These are phyloP conservation scores for Lactifluus volemus DNA, from an alignment of 768 basidiomycete species.

Conservation along the genomic window DNA sequence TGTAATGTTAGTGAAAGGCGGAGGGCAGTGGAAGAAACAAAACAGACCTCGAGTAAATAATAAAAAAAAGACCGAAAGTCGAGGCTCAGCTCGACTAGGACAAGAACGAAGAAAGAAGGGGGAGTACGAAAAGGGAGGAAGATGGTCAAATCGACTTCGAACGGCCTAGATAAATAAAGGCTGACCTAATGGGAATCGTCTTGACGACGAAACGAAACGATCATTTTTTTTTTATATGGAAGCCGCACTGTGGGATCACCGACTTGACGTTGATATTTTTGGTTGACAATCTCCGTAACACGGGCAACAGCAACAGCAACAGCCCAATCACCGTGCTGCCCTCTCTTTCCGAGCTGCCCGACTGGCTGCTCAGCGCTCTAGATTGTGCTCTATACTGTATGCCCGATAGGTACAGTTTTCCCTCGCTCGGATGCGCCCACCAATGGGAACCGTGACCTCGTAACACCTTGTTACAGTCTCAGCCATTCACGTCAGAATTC, in stretches of 20 bases:
- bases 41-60: slow-evolving; percentile 28
- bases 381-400: no score
- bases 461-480: no score
- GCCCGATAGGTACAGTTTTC: no score
- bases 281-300: no score
- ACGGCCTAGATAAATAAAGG: slow-evolving; percentile 19
- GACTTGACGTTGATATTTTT: no score
- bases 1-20: not conserved
- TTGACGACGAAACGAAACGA: slow-evolving; percentile 10
- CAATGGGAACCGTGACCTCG: no score
- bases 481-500: no score
- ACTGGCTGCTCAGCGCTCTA: no score
- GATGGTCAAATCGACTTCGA: not conserved
- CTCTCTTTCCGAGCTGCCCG: no score
- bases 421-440: no score
- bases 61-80: slow-evolving; percentile 47
- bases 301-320: no score
- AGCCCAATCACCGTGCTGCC: no score
- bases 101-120: slow-evolving; percentile 27
- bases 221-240: not conserved
- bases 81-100: slow-evolving; percentile 60
- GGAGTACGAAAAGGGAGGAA: slow-evolving; percentile 21
- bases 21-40: not conserved
- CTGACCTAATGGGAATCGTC: not conserved
- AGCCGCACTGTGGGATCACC: not conserved